Base-by-base conservation (phyloP, 768 basidiomycete genomes). In the Tricholoma bakamatsutake region DNA sequence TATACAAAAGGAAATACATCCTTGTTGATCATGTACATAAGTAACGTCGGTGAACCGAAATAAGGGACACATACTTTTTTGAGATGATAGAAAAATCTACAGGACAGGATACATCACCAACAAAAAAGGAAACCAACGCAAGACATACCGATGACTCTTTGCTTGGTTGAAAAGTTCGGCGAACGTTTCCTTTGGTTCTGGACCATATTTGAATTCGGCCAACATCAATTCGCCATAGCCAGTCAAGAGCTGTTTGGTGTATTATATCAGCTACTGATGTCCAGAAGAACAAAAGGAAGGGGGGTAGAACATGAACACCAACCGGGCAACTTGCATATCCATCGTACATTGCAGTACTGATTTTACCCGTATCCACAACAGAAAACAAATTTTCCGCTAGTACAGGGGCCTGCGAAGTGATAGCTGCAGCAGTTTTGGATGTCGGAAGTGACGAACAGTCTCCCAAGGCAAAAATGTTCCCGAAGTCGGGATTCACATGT, bases 361-460 rank as follows among this genome's bases (percentile, higher is more conserved):
- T 69, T 60, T 80, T 80, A 33, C 93, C 94, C 1, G 80, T 84
- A 61, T 88, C 81, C 67, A 93, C 72, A 31, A 88, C 72, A 27
- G 84, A 83, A 68, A 84, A 87, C 35, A 98, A 57, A 71, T 98
- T 98, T 71, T 98, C 90, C 1, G 87, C 82, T 45, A 98, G 78
- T 4, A 99, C 87, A 10, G 96, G 96, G 1, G 90, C 85, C 69
- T 99, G 93, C 0, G 83, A 84, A 2, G 90, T 93, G 64, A 98
- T 88, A 5, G 95, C 96, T 12, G 96, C 95, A 0, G 90, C 92
- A 0, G 96, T 99, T 79, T 96, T 99, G 69, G 90, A 93, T 27
- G 93, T 98, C 7, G 96, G 96, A 28, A 97, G 71, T 34, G 86
- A 90, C 21, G 91, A 89, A 64, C 89, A 90, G 67, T 99, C 96